These are phyloP conservation scores for Cyclotella baltica DNA, from an alignment of 108 stramenopile genomes.

Conservation along the genomic window DNA sequence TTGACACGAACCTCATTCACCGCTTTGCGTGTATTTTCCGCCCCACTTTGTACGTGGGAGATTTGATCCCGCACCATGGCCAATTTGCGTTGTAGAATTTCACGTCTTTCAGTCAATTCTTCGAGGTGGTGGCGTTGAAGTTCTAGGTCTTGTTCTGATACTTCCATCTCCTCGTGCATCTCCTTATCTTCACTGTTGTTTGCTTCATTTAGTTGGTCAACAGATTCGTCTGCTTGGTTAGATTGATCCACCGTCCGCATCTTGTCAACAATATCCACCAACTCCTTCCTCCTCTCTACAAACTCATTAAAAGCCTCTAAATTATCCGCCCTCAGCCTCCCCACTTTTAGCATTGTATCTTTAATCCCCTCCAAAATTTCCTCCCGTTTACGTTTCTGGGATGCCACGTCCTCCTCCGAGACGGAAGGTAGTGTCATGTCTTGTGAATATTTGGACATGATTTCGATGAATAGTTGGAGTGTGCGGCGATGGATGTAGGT, in stretches of 20 bases:
- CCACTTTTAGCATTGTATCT: constrained; percentile 24
- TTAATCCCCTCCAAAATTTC: constrained; percentile 13
- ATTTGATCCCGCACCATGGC: constrained; percentile 28
- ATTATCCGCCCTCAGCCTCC: constrained; percentile 9
- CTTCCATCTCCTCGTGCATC: too few relatives aligned
- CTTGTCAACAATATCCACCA: constrained; percentile 36
- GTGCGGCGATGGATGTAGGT: constrained; percentile 55
- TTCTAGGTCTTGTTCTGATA: too few relatives aligned
- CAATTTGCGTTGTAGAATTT: constrained; percentile 26
- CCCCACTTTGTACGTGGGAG: constrained; percentile 30
- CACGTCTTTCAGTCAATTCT: constrained; percentile 52
- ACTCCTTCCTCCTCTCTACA: constrained; percentile 36
- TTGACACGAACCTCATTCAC: constrained; percentile 45
- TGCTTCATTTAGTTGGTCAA: too few relatives aligned
- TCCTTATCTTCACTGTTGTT: too few relatives aligned
- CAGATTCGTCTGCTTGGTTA: too few relatives aligned
- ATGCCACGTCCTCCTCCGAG: constrained; percentile 19
- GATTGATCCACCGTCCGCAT: too few relatives aligned
- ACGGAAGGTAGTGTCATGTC: constrained; percentile 22
- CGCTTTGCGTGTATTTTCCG: constrained; percentile 9
- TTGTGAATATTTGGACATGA: constrained; percentile 32
- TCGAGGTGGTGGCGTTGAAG: constrained; percentile 24
- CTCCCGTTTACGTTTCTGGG: constrained; percentile 15
- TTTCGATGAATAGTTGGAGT: constrained; percentile 42
- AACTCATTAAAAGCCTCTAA: constrained; percentile 27